Evolutionary conservation across 352 stramenopile genomes (phyloP), one percentile per base, ranked within the genome.

Genomic region (Aphanomyces astaci): DNA sequence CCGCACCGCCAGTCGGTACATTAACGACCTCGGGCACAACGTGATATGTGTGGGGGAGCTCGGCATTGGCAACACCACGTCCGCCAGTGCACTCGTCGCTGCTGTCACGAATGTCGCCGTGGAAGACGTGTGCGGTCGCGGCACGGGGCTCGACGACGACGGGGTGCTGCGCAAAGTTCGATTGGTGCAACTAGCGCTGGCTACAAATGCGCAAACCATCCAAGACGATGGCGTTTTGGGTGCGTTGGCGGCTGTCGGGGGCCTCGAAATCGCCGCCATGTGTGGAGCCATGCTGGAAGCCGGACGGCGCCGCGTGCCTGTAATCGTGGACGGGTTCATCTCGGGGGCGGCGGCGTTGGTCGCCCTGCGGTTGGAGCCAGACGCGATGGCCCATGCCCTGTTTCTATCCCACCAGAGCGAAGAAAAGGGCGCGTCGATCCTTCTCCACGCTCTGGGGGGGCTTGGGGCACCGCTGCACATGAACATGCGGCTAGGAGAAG

Each of bases 61-160:
- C 28, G 82, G 82, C n/a, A 90, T 90, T 57, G 80, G 82, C 13
- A 90, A 90, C 43, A 90, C 82, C 10, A 90, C 82, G 0, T 71
- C 74, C 13, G 75, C 77, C 7, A 78, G 77, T 19, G 67, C 75
- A 15, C 62, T 90, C 1, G 67, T 86, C 43, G 72, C 76, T 22
- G 66, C 68, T 9, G 51, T 89, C 13, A 84, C 74, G 22, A 71
- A 69, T 31, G 62, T 70, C 13, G 24, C 70, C 59, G 68, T 60
- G 17, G 48, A 66, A 9, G 63, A 57, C 73, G 36, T 77, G 71
- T 24, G 72, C 64, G 64, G 71, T 59, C 27, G 70, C 64, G 59
- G 59, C 70, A 55, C 71, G 69, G 64, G 77, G 52, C 69, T 78
- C 36, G 72, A 84, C 53, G 25, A 72, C 27, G 72, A 70, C 4